Base-by-base conservation (phyloP, 169 alveolate species). In the Neospora caninum region DNA sequence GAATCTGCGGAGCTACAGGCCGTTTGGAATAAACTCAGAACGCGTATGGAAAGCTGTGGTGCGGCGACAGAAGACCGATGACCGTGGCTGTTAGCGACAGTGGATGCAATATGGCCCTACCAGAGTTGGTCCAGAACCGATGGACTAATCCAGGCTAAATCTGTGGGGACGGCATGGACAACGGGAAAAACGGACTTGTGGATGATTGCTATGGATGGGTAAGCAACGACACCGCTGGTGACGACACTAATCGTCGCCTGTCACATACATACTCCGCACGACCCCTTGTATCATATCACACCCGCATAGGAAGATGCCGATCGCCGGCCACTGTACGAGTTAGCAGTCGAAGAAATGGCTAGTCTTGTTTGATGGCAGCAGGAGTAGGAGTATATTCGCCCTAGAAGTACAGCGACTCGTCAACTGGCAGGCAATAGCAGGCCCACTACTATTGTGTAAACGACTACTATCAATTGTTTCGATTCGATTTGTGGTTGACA, bases 121-220 rank as follows among this genome's bases (percentile, higher is more conserved):
- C 95, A 39, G 97, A 95, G 70, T 49, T 95, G 38, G 89, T 87
- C n/a, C 36, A 94, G 41, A 94, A 92, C 82, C 70, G 22, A 18
- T 96, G 97, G 97, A 58, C 80, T 29, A 96, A 96, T 42, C 94
- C 94, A 31, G 88, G 94, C 31, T 97, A 95, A 91, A 73, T 94
- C 69, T 88, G 94, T 29, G 96, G 95, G 0, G 89, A 95, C 54
- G 97, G 97, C 88, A 93, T 95, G 20, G 97, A 96, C 80, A 96
- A 95, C 58, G 97, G 95, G 73, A 73, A 42, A 9, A 96, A 96
- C 87, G 97, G 97, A 16, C 93, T 86, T 29, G 95, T 96, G 22
- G 97, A 96, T 49, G 97, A 96, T 58, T 54, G 96, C 16, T 87
- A 95, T 43, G 97, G 97, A 39, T 73, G 94, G 94, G 94, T 89